Evolutionary conservation across 2,329 filamentous ascomycete genomes (phyloP), one percentile per base, ranked within the genome.

Genomic region (Plectosphaerella plurivora): DNA sequence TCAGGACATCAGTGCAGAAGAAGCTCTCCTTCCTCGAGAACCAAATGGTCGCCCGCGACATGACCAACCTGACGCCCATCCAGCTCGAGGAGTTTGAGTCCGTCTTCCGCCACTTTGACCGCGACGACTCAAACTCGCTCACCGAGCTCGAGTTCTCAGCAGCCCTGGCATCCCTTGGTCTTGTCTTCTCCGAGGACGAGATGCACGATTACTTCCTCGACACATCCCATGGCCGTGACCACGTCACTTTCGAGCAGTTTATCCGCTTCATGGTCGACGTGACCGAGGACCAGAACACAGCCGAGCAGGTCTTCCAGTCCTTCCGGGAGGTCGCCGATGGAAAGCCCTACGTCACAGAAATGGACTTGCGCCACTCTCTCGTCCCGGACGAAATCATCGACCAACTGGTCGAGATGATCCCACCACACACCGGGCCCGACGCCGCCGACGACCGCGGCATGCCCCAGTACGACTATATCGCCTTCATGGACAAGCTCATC

Each of bases 251-350:
- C 66, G 94, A 99, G 74, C 93, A 97, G 71, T 99, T 99, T 66
- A 99, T 99, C 68, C 86, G 90, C 39, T 99, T 99, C 78, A 99
- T 99, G 94, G 94, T 99, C 47, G 91, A 96, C 61, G 94, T 97
- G 48, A 99, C 94, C 12, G 94, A 99, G 72, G 94, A 99, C 66
- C 94, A 99, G 73, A 97, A 99, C 69, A 97, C 92, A 4, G 94
- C 94, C 12, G 94, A 97, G 71, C 94, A 99, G 70, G 94, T 99
- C 5, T 97, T 94, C 76, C 93, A 99, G 73, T 95, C 89, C 58
- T 99, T 99, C 82, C 85, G 87, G 53, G 94, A 99, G 72, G 94
- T 99, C 45, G 94, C 94, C 16, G 94, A 99, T 73, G 94, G 94
- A 59, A 99, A 99, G 78, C 92, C 93, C 11, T 99, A 99, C 68